Evolutionary conservation across 1,284 basidiomycete genomes (phyloP).

Genomic region (Leccinum pachyderme): DNA sequence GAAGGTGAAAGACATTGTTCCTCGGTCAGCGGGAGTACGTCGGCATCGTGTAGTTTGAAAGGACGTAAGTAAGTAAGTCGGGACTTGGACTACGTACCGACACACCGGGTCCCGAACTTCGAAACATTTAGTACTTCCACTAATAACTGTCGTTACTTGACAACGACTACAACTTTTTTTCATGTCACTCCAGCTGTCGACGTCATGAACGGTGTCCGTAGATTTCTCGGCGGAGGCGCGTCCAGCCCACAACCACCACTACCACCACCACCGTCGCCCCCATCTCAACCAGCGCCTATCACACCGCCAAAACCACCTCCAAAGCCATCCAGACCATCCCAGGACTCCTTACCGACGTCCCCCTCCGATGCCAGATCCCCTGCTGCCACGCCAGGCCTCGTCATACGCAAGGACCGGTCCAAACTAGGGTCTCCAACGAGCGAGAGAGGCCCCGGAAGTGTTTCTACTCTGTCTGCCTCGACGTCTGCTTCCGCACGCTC

Average conservation of each 20-base stretch:
- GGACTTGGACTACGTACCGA: background rate
- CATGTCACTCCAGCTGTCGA: slow-evolving; percentile 20
- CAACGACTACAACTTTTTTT: slow-evolving; percentile 19
- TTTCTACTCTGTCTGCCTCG: slow-evolving; percentile 25
- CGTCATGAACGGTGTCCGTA: slow-evolving; percentile 70
- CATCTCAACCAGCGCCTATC: slow-evolving; percentile 16
- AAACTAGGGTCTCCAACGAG: slow-evolving; percentile 30
- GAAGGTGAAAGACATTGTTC: slow-evolving; percentile 92
- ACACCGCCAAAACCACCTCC: slow-evolving; percentile 17
- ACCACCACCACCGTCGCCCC: slow-evolving; percentile 16
- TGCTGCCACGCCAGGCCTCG: slow-evolving; percentile 45
- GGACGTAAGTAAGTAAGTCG: slow-evolving; percentile 11
- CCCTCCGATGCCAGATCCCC: slow-evolving; percentile 32
- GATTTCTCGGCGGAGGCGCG: slow-evolving; percentile 54
- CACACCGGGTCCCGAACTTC: background rate
- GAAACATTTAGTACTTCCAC: background rate
- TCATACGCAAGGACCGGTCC: slow-evolving; percentile 52
- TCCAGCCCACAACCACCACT: slow-evolving; percentile 24
- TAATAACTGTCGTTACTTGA: background rate
- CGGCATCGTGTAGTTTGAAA: slow-evolving; percentile 21
- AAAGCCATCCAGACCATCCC: slow-evolving; percentile 44
- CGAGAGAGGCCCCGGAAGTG: slow-evolving; percentile 26
- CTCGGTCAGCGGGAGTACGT: background rate
- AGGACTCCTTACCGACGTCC: slow-evolving; percentile 31
- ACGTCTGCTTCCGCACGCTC: slow-evolving; percentile 20